These are phyloP conservation scores for Pelargonium myrrhifolium DNA, from an alignment of 441 rosid genomes.

Conservation along the genomic window DNA sequence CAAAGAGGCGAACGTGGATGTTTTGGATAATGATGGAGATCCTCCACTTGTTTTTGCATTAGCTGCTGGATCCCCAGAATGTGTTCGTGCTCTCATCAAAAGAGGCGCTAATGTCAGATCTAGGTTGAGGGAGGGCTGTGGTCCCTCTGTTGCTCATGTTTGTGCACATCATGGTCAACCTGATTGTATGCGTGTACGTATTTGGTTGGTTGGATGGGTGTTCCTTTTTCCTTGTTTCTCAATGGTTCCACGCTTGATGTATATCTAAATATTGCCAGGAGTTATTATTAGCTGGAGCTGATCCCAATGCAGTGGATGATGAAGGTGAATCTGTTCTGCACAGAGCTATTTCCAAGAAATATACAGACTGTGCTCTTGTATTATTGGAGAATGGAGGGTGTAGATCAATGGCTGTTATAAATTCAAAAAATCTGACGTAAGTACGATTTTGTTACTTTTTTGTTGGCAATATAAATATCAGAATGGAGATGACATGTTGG, in stretches of 20 bases:
- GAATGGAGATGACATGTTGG: neutral
- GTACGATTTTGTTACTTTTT: conserved; percentile 20
- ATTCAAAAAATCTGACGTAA: conserved; percentile 80
- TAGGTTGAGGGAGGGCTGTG: conserved; percentile 83
- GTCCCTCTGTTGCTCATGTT: conserved; percentile 97
- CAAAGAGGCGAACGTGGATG: conserved; percentile 66
- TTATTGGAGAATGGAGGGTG: conserved; percentile 91
- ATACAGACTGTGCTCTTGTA: conserved; percentile 87
- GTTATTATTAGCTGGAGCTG: conserved; percentile 93
- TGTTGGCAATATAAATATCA: conserved; percentile 1
- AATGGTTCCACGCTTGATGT: conserved; percentile 13
- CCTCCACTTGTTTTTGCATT: conserved; percentile 98
- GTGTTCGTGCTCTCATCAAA: conserved; percentile 76
- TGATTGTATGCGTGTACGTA: conserved; percentile 95
- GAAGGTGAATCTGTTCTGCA: conserved; percentile 98
- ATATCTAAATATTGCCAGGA: conserved; percentile 45
- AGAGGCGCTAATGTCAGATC: conserved; percentile 82
- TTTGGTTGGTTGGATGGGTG: conserved; percentile 19
- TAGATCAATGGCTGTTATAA: conserved; percentile 70
- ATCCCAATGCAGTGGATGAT: conserved; percentile 98
- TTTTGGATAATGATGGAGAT: conserved; percentile 93
- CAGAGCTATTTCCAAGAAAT: conserved; percentile 82
- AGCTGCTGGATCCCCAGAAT: conserved; percentile 97
- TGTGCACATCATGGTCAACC: conserved; percentile 99
- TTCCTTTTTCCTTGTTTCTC: conserved; percentile 15